These are phyloP conservation scores for Penicillium flavigenum DNA, from an alignment of 495 filamentous ascomycete genomes.

Conservation along the genomic window DNA sequence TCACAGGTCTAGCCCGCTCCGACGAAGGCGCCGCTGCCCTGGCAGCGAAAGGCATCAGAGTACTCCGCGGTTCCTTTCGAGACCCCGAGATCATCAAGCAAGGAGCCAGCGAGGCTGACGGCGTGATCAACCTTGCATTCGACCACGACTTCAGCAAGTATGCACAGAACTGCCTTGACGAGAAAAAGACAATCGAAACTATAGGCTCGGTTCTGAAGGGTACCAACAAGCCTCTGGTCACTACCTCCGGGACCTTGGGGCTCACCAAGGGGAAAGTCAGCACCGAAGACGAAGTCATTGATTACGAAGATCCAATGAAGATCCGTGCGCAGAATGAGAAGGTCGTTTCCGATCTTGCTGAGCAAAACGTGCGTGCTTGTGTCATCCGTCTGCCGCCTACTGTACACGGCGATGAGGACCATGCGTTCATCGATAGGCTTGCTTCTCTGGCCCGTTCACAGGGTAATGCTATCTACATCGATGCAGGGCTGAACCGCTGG, in stretches of 20 bases:
- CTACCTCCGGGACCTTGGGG: conserved; percentile 42
- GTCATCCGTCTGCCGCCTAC: conserved; percentile 45
- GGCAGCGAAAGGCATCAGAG: conserved; percentile 29
- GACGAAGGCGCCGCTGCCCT: conserved; percentile 33
- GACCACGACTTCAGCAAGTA: conserved; percentile 43
- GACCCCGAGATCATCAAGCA: conserved; percentile 36
- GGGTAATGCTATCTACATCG: conserved; percentile 40
- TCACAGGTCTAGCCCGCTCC: conserved; percentile 45
- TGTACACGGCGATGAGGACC: conserved; percentile 40
- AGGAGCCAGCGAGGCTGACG: conserved; percentile 39
- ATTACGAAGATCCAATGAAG: conserved; percentile 14
- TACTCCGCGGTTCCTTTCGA: conserved; percentile 38
- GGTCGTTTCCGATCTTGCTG: conserved; percentile 24
- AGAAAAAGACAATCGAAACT: conserved; percentile 38
- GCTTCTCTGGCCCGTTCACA: conserved; percentile 33
- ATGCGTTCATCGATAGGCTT: conserved; percentile 35
- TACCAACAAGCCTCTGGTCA: conserved; percentile 40
- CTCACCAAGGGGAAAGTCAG: conserved; percentile 32
- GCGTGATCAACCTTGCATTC: conserved; percentile 49
- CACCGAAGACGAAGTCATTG: conserved; percentile 32
- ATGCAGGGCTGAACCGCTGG: conserved; percentile 44
- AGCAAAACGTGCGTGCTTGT: conserved; percentile 34
- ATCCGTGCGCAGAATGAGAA: conserved; percentile 34
- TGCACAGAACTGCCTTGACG: conserved; percentile 27
- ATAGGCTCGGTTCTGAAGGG: conserved; percentile 36